These are phyloP conservation scores for Chrysochromulina parva DNA, from an alignment of 78 protist genomes.

Conservation along the genomic window DNA sequence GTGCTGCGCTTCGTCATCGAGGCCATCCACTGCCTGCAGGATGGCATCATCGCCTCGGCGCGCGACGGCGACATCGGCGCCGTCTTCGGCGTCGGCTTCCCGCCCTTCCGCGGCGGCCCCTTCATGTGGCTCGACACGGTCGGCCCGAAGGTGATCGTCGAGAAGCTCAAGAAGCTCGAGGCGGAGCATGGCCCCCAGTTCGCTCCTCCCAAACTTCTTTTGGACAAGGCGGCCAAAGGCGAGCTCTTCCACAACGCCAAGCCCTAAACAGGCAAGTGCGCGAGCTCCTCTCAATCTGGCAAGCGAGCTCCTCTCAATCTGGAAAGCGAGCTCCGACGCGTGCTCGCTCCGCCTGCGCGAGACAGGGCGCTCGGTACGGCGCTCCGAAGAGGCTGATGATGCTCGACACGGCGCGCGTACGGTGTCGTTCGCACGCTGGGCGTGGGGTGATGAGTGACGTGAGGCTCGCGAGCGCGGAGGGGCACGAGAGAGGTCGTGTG, in stretches of 20 bases:
- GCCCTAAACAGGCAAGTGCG: background rate
- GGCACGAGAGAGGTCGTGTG: too few species aligned
- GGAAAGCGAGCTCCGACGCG: background rate
- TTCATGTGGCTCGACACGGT: constrained; percentile 63
- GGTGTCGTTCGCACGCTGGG: too few species aligned
- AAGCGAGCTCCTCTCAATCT: too few species aligned
- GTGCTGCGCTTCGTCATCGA: constrained; percentile 66
- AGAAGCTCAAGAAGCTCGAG: background rate
- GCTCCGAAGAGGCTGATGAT: too few species aligned
- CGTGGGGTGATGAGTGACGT: too few species aligned
- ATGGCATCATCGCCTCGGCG: constrained; percentile 50
- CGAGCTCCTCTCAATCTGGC: too few species aligned
- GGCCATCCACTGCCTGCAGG: constrained; percentile 63
- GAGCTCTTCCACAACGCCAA: constrained; percentile 43
- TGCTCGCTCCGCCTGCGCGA: background rate
- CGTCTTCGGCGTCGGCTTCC: constrained; percentile 69
- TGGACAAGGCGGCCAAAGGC: constrained; percentile 59
- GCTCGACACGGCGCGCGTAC: too few species aligned
- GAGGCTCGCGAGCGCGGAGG: too few species aligned
- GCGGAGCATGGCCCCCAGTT: constrained; percentile 62
- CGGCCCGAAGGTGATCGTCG: constrained; percentile 30
- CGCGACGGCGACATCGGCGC: constrained; percentile 64
- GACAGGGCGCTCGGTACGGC: background rate
- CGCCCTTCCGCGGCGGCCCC: constrained; percentile 72
- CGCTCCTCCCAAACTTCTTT: constrained; percentile 61